phyloP scores from a whole-genome alignment of 169 alveolate species.

The Plasmodium yoelii region DNA sequence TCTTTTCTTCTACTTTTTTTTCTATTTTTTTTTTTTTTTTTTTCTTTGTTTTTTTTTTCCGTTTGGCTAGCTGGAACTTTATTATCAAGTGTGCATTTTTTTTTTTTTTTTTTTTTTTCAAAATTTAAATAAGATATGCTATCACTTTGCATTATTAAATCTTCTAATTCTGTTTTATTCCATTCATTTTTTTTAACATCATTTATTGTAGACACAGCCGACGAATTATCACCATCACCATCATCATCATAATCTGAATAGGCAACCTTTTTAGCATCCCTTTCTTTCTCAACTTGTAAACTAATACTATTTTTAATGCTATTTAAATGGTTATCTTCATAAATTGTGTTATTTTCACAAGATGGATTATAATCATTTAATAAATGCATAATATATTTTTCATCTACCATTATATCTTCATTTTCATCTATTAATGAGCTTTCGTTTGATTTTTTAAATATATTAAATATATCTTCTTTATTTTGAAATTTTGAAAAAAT shows the following conservation, averaged over 20 bases:
- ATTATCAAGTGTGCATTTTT: too few relatives aligned
- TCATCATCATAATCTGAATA: not conserved
- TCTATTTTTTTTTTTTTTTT: not conserved
- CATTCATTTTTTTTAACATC: slow-evolving; percentile 11
- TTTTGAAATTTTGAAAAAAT: slow-evolving; percentile 8
- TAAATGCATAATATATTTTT: slow-evolving; percentile 49
- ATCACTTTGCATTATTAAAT: slow-evolving; percentile 28
- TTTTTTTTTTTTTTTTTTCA: too few relatives aligned
- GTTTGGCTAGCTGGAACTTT: not conserved
- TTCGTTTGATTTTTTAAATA: slow-evolving; percentile 21
- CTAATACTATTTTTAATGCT: slow-evolving; percentile 12
- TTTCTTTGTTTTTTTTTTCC: not conserved
- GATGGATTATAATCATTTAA: slow-evolving; percentile 47
- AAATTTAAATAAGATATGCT: not conserved
- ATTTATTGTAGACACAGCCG: not conserved
- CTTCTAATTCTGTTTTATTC: slow-evolving; percentile 26
- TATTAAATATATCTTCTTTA: slow-evolving; percentile 5
- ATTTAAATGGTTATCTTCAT: slow-evolving; percentile 20
- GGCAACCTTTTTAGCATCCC: too few relatives aligned
- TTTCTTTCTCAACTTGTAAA: not conserved
- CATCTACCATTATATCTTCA: slow-evolving; percentile 26
- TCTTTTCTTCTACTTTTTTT: not conserved
- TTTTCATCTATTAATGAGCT: slow-evolving; percentile 50
- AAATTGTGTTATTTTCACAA: slow-evolving; percentile 21
- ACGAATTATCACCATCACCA: too few relatives aligned